A percentile compares a stretch with the other conserved stretches of the same genome.
These are phyloP conservation scores for Holtermanniella nyarrowii DNA, from an alignment of 768 basidiomycete species.

Conservation along the genomic window DNA sequence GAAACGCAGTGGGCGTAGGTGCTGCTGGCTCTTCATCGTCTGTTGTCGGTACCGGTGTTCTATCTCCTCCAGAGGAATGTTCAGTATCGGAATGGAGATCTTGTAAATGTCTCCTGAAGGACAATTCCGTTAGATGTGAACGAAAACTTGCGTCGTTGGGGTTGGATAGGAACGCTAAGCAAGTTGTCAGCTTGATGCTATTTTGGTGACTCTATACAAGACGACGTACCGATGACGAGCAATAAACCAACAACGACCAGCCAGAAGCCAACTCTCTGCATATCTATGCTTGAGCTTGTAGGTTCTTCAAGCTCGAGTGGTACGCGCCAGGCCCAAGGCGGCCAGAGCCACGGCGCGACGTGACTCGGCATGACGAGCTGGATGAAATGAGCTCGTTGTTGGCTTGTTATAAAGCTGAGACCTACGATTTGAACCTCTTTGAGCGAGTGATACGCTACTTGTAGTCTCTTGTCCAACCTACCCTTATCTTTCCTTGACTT, in stretches of 20 bases:
- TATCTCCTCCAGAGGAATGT: neutral
- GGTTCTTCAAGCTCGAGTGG: neutral
- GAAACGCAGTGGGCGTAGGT: conserved; percentile 42
- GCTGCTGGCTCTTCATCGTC: conserved; percentile 8
- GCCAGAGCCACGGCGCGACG: neutral
- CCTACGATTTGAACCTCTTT: too few species aligned
- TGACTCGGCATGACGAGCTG: neutral
- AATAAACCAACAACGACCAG: conserved; percentile 18
- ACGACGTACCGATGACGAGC: conserved; percentile 24
- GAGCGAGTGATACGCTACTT: too few species aligned
- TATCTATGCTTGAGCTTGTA: conserved; percentile 5
- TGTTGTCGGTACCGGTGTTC: conserved; percentile 2
- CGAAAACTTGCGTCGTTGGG: conserved; percentile 89
- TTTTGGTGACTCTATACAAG: neutral
- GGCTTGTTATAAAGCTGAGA: too few species aligned
- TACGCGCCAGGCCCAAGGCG: neutral
- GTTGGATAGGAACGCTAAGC: conserved; percentile 51
- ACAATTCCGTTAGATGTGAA: conserved; percentile 90
- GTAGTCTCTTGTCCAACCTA: too few species aligned
- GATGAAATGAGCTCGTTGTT: too few species aligned
- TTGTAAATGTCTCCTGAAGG: conserved; percentile 86
- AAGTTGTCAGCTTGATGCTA: neutral
- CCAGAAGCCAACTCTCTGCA: conserved; percentile 30
- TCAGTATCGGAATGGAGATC: conserved; percentile 53
- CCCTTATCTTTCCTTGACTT: too few species aligned